Conservation (phyloP, 2,329 filamentous ascomycete species). For the Aspergillus bombycis region DNA sequence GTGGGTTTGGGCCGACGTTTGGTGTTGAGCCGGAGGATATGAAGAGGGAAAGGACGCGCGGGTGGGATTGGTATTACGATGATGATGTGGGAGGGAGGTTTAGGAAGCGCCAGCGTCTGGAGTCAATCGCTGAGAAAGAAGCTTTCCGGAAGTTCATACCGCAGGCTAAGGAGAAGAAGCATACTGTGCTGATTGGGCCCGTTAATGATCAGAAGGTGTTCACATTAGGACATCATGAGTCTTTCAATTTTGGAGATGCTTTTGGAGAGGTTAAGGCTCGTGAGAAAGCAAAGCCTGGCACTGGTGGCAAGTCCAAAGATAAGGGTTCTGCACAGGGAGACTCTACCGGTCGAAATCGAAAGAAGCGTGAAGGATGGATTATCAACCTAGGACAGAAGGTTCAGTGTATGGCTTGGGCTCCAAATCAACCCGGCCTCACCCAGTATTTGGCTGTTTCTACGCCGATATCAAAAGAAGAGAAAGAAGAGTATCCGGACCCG, state of each 20-base stretch:
- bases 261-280: slow-evolving; percentile 36
- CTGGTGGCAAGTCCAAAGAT: neutral
- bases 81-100: slow-evolving; percentile 47
- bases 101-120: slow-evolving; percentile 43
- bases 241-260: slow-evolving; percentile 50
- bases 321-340: slow-evolving; percentile 6
- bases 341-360: slow-evolving; percentile 21
- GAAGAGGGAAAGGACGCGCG: slow-evolving; percentile 48
- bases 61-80: slow-evolving; percentile 59
- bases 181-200: slow-evolving; percentile 57
- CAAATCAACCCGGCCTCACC: slow-evolving; percentile 44
- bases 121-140: slow-evolving; percentile 39
- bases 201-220: slow-evolving; percentile 48
- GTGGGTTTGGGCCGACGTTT: slow-evolving; percentile 46
- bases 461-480: slow-evolving; percentile 42
- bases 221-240: slow-evolving; percentile 45
- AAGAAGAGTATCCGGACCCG: slow-evolving; percentile 31
- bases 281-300: slow-evolving; percentile 15
- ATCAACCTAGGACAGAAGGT: slow-evolving; percentile 59
- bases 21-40: slow-evolving; percentile 46
- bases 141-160: slow-evolving; percentile 48
- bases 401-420: slow-evolving; percentile 54
- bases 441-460: slow-evolving; percentile 61
- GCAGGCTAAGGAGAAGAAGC: slow-evolving; percentile 29
- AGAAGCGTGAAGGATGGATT: slow-evolving; percentile 54